phyloP scores from a whole-genome alignment of 768 basidiomycete genomes.

The Rhizopogon vinicolor region DNA sequence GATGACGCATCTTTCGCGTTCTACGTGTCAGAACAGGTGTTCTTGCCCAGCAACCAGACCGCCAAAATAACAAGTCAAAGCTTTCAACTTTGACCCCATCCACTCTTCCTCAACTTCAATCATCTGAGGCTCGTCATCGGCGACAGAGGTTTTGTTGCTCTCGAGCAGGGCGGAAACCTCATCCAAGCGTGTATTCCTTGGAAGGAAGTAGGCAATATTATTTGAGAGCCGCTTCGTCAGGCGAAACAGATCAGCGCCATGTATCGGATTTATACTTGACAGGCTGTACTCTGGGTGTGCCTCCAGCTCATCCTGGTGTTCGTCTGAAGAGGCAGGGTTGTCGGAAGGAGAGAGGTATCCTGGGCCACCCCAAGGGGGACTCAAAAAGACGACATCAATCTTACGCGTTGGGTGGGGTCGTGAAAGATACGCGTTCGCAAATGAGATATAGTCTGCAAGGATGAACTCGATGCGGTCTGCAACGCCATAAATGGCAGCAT shows the following conservation, averaged over 20 bases:
- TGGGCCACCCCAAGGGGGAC: slow-evolving; percentile 95
- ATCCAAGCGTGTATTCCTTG: slow-evolving; percentile 69
- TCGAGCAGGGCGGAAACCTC: slow-evolving; percentile 51
- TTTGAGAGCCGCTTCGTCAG: slow-evolving; percentile 66
- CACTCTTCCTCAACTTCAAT: slow-evolving; percentile 96
- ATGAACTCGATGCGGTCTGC: slow-evolving; percentile 95
- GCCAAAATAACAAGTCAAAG: slow-evolving; percentile 92
- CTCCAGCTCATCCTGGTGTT: slow-evolving; percentile 7
- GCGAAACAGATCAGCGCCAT: slow-evolving; percentile 77
- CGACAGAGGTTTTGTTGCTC: not conserved
- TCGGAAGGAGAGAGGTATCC: slow-evolving; percentile 48
- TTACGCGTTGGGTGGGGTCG: slow-evolving; percentile 33
- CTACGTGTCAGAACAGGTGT: slow-evolving; percentile 40
- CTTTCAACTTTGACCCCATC: slow-evolving; percentile 93
- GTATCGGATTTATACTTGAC: slow-evolving; percentile 69
- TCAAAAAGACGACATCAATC: slow-evolving; percentile 89
- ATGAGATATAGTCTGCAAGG: slow-evolving; percentile 78
- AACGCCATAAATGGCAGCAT: slow-evolving; percentile 91
- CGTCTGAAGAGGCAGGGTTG: slow-evolving; percentile 2
- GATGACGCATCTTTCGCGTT: not conserved
- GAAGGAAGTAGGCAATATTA: slow-evolving; percentile 88
- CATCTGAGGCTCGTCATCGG: slow-evolving; percentile 36
- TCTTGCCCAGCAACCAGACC: slow-evolving; percentile 72
- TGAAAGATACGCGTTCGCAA: slow-evolving; percentile 52
- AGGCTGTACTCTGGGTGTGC: slow-evolving; percentile 62